Evolutionary conservation across 2,329 filamentous ascomycete species (phyloP), one percentile per base, ranked within the genome.

Genomic region (Fusarium sp.): DNA sequence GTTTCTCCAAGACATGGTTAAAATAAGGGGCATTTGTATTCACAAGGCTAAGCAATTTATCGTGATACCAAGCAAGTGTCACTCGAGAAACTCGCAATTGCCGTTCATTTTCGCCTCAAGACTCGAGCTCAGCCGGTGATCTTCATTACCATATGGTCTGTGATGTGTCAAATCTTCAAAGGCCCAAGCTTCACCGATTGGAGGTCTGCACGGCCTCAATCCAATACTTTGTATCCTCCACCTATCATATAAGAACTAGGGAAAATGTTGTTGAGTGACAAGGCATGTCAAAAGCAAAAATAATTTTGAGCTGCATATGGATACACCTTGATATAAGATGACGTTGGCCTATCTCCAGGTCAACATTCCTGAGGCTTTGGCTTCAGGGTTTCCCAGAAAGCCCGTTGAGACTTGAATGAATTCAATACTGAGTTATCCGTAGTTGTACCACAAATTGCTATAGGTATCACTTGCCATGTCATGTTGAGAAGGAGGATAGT

Each of bases 131-230:
- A 6, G 37, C 27, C 17, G n/a, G 30, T 30, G 23, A 45, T 56
- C 44, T 52, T 45, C 23, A n/a, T 38, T 50, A 38, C 14, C 10
- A 5, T 38, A 30, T 41, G 42, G 23, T 45, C 30, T 57, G 37
- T 67, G 52, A 54, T 44, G 50, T 56, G 53, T 67, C 44, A 60
- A 64, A 63, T 56, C 35, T 33, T 12, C 10, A 32, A 20, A 60
- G 38, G 58, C 53, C 61, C 65, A 50, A 67, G 69, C 69, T 73
- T 73, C 42, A 48, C 45, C n/a, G 18, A 42, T 40, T 37, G 26
- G 40, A 30, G 30, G 23, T 46, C 40, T 41, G 40, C 64, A 69
- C 57, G 65, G 46, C 23, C 64, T 10, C 27, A 33, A n/a, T 45
- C 33, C 23, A 53, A 67, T 26, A 52, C 32, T 32, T 27, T 20